These are phyloP conservation scores for Didymella keratinophila DNA, from an alignment of 2,329 filamentous ascomycete species.

Conservation along the genomic window DNA sequence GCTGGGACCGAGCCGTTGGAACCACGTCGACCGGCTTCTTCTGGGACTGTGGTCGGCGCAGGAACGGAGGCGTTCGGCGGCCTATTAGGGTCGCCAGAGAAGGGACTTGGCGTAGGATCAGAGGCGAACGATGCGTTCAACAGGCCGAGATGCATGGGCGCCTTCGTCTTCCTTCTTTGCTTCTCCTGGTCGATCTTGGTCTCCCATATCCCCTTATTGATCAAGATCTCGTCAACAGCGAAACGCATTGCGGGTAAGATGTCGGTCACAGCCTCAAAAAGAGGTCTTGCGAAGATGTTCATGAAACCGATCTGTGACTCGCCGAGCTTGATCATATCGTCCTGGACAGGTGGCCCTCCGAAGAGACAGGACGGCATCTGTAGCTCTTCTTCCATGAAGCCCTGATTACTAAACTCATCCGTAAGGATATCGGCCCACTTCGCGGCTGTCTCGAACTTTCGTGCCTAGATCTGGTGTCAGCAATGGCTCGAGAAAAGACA, in stretches of 20 bases:
- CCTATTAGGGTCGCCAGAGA: constrained; percentile 38
- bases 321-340: constrained; percentile 81
- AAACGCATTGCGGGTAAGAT: constrained; percentile 86
- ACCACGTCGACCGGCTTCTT: constrained; percentile 36
- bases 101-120: constrained; percentile 47
- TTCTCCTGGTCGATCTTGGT: constrained; percentile 70
- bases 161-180: constrained; percentile 53
- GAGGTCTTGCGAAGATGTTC: constrained; percentile 90
- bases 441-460: constrained; percentile 80
- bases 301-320: constrained; percentile 95
- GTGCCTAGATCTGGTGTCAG: constrained; percentile 52
- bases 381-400: constrained; percentile 87
- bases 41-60: constrained; percentile 18
- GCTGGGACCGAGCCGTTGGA: constrained; percentile 40
- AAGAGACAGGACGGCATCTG: constrained; percentile 88
- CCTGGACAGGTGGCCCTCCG: constrained; percentile 77
- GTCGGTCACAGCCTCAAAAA: constrained; percentile 88
- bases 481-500: not conserved
- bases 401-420: constrained; percentile 92
- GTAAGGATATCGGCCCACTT: constrained; percentile 95
- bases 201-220: constrained; percentile 79
- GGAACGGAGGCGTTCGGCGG: constrained; percentile 15
- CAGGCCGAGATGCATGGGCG: constrained; percentile 33
- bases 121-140: constrained; percentile 33
- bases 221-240: constrained; percentile 79